phyloP scores from a whole-genome alignment of 768 basidiomycete genomes.

The Panus rudis region DNA sequence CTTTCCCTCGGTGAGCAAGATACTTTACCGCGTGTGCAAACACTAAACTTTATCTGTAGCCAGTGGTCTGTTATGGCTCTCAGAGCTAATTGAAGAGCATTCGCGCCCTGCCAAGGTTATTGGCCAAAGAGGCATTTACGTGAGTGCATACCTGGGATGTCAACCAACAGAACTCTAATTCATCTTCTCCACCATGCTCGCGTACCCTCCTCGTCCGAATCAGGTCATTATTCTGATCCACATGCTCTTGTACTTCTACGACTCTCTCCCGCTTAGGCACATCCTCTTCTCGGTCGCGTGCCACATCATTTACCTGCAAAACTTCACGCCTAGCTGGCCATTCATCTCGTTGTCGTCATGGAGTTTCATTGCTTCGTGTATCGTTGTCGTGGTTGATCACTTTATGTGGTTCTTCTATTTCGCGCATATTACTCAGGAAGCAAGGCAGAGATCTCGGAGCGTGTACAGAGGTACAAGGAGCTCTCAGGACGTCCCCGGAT shows the following conservation, averaged over 20 bases:
- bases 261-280: conserved; percentile 72
- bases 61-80: conserved; percentile 88
- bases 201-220: no score
- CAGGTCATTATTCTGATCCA: conserved; percentile 80
- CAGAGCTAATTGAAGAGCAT: conserved; percentile 94
- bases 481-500: conserved; percentile 30
- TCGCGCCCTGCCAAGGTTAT: conserved; percentile 72
- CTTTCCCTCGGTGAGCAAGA: conserved; percentile 70
- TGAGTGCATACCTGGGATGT: no score
- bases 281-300: conserved; percentile 75
- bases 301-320: conserved; percentile 86
- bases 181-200: no score
- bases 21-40: neutral
- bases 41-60: conserved; percentile 41
- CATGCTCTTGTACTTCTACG: conserved; percentile 66
- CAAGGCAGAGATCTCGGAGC: conserved; percentile 40
- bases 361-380: conserved; percentile 80
- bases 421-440: conserved; percentile 59
- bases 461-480: conserved; percentile 36
- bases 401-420: conserved; percentile 98
- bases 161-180: no score
- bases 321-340: conserved; percentile 88
- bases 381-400: conserved; percentile 82
- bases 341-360: conserved; percentile 83
- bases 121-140: conserved; percentile 85